Evolutionary conservation across 768 basidiomycete genomes (phyloP), one percentile per base, ranked within the genome.

Genomic region (Agrocybe pediades): DNA sequence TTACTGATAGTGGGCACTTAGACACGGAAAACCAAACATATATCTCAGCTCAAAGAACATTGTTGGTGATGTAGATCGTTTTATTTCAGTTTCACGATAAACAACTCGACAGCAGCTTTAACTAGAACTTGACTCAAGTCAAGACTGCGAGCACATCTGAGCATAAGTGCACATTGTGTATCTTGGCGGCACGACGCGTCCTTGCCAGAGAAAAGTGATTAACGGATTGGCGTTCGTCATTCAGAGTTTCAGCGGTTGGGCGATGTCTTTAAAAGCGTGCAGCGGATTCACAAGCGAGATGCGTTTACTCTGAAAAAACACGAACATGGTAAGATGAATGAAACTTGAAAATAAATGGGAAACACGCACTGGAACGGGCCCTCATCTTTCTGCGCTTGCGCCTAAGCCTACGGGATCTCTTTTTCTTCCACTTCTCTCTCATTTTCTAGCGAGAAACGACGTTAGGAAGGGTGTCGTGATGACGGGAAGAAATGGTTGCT

Each of bases 341-440:
- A 16, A 0, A 17, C 7, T 19, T 52, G 15, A 47, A 44, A 6
- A 6, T 24, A 41, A 29, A 29, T 44, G 7, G 47, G 23, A 53
- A 19, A 62, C 40, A 87, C 91, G 61, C 64, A 93, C 91, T 93
- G 81, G 91, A 93, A 75, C 91, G 91, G 59, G 91, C 91, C 72
- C 91, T 85, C 91, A 93, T 93, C 83, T 94, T 94, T 88, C 91
- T 87, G 81, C 91, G 89, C 69, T 94, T 94, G 75, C 91, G 88
- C 70, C 92, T 82, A 78, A 94, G 92, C 70, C 92, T 90, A 72
- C 91, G 86, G 60, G 91, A 91, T 71, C 91, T 84, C 82, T 94
- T 94, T 79, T 94, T 94, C 86, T 92, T 92, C 91, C 91, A 93
- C 87, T 93, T 93, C 75, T 92, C 91, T 90, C 91, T 91, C 91